A percentile compares a stretch with the other conserved stretches of the same genome.
Evolutionary conservation across 768 basidiomycete species (phyloP).

Genomic region (Lactifluus volemus): DNA sequence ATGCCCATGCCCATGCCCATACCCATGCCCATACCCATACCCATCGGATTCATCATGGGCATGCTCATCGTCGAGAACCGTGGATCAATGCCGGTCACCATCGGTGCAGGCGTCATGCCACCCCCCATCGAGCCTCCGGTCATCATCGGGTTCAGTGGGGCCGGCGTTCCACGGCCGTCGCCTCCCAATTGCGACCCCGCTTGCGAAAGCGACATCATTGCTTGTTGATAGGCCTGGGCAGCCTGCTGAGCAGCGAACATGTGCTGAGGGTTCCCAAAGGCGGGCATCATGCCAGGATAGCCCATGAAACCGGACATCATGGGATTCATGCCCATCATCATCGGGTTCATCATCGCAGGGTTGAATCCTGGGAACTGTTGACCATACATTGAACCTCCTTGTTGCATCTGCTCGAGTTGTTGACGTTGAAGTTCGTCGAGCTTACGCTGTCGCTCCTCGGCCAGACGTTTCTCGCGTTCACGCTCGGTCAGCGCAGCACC

Average conservation of each 20-base stretch:
- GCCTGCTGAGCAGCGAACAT: constrained; percentile 84
- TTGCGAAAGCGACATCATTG: constrained; percentile 73
- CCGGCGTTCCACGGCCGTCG: constrained; percentile 33
- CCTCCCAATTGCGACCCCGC: constrained; percentile 69
- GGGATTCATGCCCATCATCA: constrained; percentile 49
- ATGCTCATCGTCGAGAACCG: constrained; percentile 24
- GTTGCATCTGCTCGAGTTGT: constrained; percentile 86
- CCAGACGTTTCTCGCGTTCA: constrained; percentile 85
- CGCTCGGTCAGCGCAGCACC: constrained; percentile 93
- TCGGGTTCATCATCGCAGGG: constrained; percentile 68
- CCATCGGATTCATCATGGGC: constrained; percentile 20
- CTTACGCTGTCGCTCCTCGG: constrained; percentile 88
- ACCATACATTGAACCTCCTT: constrained; percentile 65
- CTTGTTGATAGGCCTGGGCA: constrained; percentile 80
- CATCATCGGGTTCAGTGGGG: constrained; percentile 38
- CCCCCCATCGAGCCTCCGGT: constrained; percentile 15
- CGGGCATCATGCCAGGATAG: constrained; percentile 46
- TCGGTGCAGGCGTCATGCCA: constrained; percentile 15
- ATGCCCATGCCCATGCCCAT: constrained; percentile 17
- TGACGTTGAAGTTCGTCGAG: constrained; percentile 85
- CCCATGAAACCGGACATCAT: constrained; percentile 52
- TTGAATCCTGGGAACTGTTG: constrained; percentile 41
- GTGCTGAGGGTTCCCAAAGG: constrained; percentile 56
- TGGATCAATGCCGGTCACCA: constrained; percentile 19
- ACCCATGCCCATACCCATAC: constrained; percentile 11